Base-by-base conservation (phyloP, 2,329 filamentous ascomycete genomes). In the Bipolaris oryzae region DNA sequence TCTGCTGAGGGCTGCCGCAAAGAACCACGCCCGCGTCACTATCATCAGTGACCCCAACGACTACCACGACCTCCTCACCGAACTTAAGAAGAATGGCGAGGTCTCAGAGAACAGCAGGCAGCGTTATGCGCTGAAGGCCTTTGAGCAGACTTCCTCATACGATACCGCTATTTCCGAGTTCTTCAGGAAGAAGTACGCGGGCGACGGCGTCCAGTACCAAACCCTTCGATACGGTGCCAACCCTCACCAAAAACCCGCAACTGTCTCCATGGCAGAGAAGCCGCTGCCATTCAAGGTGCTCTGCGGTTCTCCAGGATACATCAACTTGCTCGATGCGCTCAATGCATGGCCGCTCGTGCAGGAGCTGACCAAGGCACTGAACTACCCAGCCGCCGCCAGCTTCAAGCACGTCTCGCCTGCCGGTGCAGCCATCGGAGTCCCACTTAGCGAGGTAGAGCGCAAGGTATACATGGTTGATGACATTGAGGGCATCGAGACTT, bases 381-480 rank as follows among this genome's bases (percentile, higher is more conserved):
- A 89, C 67, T 88, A 89, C 77, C 91, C 95, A 33, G 95, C 95
- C 51, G 95, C 95, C 28, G 94, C 95, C 62, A 96, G 92, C 76
- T 99, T 99, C 88, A 99, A 77, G 87, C 95, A 99, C 77, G 95
- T 98, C 61, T 99, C 95, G 9, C 95, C 95, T 18, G 95, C 95
- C 41, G 95, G 95, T 73, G 95, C 94, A 57, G 94, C 95, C 65
- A 95, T 99, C 71, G 95, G 93, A 66, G 87, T 95, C 6, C 91
- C 92, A 20, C 85, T 99, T 63, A 91, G 82, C 63, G 87, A 90
- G 38, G 90, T 91, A 50, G 95, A 99, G 85, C 89, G 91, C 79
- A 96, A 96, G 81, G 95, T 97, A 53, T 99, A 96, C 84, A 97
- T 99, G 84, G 95, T 99, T 57, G 91, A 96, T 73, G 95, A 97